Evolutionary conservation across 1,284 basidiomycete species (phyloP).

Genomic region (Ceraceosorus guamensis): DNA sequence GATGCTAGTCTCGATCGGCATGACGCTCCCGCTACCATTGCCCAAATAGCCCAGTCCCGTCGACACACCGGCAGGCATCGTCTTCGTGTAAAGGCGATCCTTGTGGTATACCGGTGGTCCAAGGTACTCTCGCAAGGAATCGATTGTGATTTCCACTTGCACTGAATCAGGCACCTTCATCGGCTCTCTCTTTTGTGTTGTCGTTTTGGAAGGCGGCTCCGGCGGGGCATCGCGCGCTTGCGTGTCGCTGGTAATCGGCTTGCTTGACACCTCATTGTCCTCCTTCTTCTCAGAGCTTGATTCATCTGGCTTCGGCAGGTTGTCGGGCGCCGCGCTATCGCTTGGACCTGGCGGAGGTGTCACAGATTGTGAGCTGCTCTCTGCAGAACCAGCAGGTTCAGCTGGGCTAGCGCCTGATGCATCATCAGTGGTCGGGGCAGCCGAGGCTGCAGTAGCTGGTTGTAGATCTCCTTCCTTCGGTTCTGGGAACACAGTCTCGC

Average conservation of each 20-base stretch:
- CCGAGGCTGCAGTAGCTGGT: slow-evolving; percentile 22
- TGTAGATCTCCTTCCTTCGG: slow-evolving; percentile 48
- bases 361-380: slow-evolving; percentile 46
- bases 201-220: slow-evolving; percentile 52
- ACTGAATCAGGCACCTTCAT: slow-evolving; percentile 73
- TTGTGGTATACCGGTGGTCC: slow-evolving; percentile 93
- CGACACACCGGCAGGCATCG: slow-evolving; percentile 78
- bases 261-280: too few species aligned
- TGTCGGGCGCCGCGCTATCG: slow-evolving; percentile 11
- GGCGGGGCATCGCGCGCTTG: slow-evolving; percentile 24
- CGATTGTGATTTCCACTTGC: slow-evolving; percentile 71
- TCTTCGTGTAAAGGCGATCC: slow-evolving; percentile 78
- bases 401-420: too few species aligned
- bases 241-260: too few species aligned
- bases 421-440: not conserved
- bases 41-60: slow-evolving; percentile 91
- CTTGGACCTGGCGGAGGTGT: slow-evolving; percentile 19
- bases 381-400: slow-evolving; percentile 15
- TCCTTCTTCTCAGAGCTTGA: slow-evolving; percentile 8
- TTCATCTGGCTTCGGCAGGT: too few species aligned
- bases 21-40: slow-evolving; percentile 89
- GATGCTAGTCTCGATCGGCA: slow-evolving; percentile 72
- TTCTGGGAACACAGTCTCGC: slow-evolving; percentile 80
- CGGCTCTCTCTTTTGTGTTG: slow-evolving; percentile 72
- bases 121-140: slow-evolving; percentile 90